Conservation (phyloP, 2,329 filamentous ascomycete genomes). For the Beauveria sp. region DNA sequence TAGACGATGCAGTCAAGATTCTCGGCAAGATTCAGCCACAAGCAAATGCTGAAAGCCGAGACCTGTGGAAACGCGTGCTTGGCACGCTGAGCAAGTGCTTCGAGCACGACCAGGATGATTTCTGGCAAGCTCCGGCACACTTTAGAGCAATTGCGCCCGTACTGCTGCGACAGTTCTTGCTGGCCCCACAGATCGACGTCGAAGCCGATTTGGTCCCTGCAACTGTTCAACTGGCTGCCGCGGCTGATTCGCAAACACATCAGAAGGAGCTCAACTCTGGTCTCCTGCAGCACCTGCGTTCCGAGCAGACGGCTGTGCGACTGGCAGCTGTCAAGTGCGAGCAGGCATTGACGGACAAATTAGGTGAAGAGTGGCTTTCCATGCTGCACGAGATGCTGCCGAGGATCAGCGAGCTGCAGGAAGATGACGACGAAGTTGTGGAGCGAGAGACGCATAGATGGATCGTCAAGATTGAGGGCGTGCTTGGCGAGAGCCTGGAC, state of each 20-base stretch:
- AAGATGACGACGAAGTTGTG: slow-evolving; percentile 91
- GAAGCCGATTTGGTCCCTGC: slow-evolving; percentile 58
- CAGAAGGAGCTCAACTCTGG: slow-evolving; percentile 80
- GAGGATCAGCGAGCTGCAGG: slow-evolving; percentile 89
- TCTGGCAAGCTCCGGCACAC: slow-evolving; percentile 89
- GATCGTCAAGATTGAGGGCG: slow-evolving; percentile 84
- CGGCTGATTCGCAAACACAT: slow-evolving; percentile 78
- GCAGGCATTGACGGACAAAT: slow-evolving; percentile 65
- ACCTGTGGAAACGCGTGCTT: slow-evolving; percentile 63
- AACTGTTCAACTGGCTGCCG: slow-evolving; percentile 70
- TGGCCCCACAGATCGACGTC: slow-evolving; percentile 37
- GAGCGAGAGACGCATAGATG: slow-evolving; percentile 83
- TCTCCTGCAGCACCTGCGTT: slow-evolving; percentile 71
- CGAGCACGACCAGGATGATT: slow-evolving; percentile 85
- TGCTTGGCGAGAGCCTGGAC: slow-evolving; percentile 84
- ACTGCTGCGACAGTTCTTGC: slow-evolving; percentile 58
- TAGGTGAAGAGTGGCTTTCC: slow-evolving; percentile 90
- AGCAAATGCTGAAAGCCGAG: slow-evolving; percentile 42
- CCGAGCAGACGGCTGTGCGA: slow-evolving; percentile 62
- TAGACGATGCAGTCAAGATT: slow-evolving; percentile 65
- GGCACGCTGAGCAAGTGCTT: slow-evolving; percentile 68
- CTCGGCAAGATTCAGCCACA: slow-evolving; percentile 41
- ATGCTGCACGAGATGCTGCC: slow-evolving; percentile 93
- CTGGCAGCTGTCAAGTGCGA: slow-evolving; percentile 78
- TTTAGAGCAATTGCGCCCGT: slow-evolving; percentile 65